Percentiles rank a stretch among this genome's conserved stretches.
Conservation (phyloP, 257 asterid species). For the Capsicum baccatum region DNA sequence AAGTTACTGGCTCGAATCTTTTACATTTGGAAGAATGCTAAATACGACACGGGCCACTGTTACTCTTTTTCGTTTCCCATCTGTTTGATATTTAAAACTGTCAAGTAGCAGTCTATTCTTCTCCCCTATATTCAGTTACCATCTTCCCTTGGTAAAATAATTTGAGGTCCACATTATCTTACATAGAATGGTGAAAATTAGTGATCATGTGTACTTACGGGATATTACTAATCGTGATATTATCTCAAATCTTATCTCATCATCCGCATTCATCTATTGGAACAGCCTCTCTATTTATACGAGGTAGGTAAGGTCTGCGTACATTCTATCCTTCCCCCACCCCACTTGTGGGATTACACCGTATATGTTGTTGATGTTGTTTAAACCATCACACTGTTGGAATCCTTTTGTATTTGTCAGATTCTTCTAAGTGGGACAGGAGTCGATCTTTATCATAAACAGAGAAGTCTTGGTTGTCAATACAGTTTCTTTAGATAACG, state of each 20-base stretch:
- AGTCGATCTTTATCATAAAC: neutral
- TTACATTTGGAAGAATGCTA: neutral
- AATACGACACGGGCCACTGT: neutral
- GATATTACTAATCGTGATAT: neutral
- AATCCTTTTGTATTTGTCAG: neutral
- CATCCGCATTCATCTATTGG: neutral
- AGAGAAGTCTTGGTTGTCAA: neutral
- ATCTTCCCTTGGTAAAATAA: conserved; percentile 12
- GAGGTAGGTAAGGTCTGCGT: no score
- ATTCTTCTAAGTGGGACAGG: neutral
- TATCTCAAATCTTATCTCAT: neutral
- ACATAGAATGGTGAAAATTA: neutral
- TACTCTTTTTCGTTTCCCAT: neutral
- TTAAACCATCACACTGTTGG: neutral
- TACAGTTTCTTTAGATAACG: neutral
- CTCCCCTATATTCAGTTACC: neutral
- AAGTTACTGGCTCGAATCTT: neutral
- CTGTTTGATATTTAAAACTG: neutral
- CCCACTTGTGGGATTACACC: no score
- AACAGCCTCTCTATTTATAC: neutral
- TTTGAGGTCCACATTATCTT: neutral
- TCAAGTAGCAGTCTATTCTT: neutral
- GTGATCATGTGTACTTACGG: neutral
- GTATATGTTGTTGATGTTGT: no score
- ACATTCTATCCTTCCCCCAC: no score